phyloP scores from a whole-genome alignment of 768 basidiomycete species.

The Rhizopogon vesiculosus region DNA sequence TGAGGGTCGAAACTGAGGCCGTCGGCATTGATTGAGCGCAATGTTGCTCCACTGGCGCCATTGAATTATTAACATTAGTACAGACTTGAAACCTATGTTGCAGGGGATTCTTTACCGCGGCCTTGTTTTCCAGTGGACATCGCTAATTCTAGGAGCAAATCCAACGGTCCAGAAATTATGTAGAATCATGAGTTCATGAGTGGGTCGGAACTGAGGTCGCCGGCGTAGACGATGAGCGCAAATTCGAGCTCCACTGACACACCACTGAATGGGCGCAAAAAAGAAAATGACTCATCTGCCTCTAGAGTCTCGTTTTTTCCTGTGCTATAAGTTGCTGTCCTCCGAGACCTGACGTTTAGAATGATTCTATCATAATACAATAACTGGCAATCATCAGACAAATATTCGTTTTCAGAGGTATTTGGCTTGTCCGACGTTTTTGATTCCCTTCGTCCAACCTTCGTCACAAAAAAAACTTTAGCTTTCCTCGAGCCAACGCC shows the following conservation, averaged over 20 bases:
- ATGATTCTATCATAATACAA: background rate
- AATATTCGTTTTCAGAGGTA: background rate
- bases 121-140: background rate
- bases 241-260: too few species aligned
- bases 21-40: too few species aligned
- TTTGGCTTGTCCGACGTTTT: background rate
- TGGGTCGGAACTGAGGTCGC: background rate
- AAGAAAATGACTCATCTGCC: too few species aligned
- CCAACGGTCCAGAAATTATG: background rate
- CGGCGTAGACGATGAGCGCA: background rate
- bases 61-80: too few species aligned
- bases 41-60: too few species aligned
- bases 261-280: too few species aligned
- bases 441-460: background rate
- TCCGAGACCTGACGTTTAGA: background rate
- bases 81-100: too few species aligned
- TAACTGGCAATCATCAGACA: background rate
- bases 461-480: background rate
- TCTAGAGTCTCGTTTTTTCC: background rate
- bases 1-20: too few species aligned
- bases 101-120: background rate
- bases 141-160: background rate
- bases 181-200: background rate
- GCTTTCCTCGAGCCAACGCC: background rate
- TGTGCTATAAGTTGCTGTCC: background rate